Evolutionary conservation across 192 early-diverging fungal species (phyloP).

Genomic region (Coemansia sp.): DNA sequence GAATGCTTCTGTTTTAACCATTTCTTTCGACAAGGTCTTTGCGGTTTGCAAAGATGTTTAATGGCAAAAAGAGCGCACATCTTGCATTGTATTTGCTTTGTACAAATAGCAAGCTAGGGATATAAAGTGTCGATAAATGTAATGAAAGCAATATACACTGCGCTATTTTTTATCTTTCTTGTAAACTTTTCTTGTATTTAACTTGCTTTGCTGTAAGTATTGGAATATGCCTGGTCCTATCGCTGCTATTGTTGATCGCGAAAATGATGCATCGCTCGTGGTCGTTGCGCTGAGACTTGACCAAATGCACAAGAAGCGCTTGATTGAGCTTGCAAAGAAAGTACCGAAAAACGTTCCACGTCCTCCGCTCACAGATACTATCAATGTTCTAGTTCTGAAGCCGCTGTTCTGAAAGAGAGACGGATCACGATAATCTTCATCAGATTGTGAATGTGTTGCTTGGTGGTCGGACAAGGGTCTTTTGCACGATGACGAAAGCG

Average conservation of each 20-base stretch:
- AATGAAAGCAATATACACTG: not conserved
- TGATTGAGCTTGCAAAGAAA: slow-evolving; percentile 4
- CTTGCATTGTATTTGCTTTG: not conserved
- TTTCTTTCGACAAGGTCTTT: not conserved
- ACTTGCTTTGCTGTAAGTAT: not conserved
- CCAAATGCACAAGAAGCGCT: not conserved
- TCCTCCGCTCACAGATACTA: not conserved
- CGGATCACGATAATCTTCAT: no score
- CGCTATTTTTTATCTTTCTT: no score
- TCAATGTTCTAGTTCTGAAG: not conserved
- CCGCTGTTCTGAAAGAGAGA: not conserved
- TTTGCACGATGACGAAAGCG: not conserved
- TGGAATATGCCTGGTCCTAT: not conserved
- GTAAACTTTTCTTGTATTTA: not conserved
- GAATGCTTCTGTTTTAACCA: not conserved
- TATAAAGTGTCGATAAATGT: not conserved
- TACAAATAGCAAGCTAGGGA: not conserved
- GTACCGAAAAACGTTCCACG: slow-evolving; percentile 4
- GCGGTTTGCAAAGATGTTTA: not conserved
- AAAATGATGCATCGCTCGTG: not conserved
- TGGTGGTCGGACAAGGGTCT: not conserved
- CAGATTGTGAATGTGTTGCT: not conserved
- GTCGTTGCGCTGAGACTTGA: not conserved
- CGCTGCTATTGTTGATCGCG: not conserved
- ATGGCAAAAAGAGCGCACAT: not conserved